A percentile compares a stretch with the other conserved stretches of the same genome.
phyloP scores from a whole-genome alignment of 225 moss, liverwort and hornwort species.

The Sphagnum tenellum region DNA sequence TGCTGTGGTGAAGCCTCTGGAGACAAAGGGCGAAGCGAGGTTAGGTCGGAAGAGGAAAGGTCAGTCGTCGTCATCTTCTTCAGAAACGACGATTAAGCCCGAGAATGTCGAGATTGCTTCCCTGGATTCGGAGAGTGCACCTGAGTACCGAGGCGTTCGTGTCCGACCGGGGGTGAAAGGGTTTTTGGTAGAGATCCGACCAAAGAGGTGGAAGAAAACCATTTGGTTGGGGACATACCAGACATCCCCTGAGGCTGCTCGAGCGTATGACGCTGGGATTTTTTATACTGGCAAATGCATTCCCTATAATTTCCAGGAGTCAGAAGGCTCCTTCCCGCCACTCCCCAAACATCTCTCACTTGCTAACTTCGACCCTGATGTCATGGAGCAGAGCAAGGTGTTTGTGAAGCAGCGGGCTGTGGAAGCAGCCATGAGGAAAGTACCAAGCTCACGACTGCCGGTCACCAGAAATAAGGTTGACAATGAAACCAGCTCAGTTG shows the following conservation, averaged over 20 bases:
- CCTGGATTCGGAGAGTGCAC: neutral
- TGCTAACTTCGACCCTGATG: neutral
- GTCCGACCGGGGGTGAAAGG: conserved; percentile 1
- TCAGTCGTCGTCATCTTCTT: too few relatives aligned
- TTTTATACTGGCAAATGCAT: conserved; percentile 1
- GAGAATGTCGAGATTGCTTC: neutral
- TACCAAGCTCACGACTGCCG: neutral
- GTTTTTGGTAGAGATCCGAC: conserved; percentile 1
- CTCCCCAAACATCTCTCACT: neutral
- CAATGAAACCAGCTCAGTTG: too few relatives aligned
- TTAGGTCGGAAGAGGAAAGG: too few relatives aligned
- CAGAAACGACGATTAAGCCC: too few relatives aligned
- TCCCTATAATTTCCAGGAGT: neutral
- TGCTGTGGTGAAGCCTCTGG: neutral
- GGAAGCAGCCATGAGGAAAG: neutral
- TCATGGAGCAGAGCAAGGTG: neutral
- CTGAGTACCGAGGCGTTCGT: neutral
- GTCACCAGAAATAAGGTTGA: neutral
- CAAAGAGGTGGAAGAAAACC: conserved; percentile 1
- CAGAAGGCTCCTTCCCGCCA: neutral
- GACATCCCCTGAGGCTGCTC: neutral
- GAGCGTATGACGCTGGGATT: conserved; percentile 1
- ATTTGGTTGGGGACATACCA: neutral
- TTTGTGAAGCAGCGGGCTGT: conserved; percentile 1
- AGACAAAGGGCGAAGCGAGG: neutral